These are phyloP conservation scores for Butyriboletus loyo DNA, from an alignment of 768 basidiomycete species.

Conservation along the genomic window DNA sequence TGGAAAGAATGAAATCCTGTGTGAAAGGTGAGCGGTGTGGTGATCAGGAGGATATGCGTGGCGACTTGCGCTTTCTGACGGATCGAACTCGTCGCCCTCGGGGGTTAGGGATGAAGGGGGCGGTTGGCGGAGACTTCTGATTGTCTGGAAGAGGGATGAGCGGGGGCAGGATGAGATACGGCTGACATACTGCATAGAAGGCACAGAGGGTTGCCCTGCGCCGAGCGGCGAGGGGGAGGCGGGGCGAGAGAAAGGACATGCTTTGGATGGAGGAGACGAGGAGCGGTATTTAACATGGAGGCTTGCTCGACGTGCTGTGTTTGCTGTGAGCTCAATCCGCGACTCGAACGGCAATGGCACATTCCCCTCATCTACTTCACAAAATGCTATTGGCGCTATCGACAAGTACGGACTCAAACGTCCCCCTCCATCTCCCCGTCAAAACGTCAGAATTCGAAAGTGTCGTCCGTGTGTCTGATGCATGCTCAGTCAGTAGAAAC, in stretches of 20 bases:
- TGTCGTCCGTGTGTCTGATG: slow-evolving; percentile 21
- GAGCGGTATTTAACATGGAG: slow-evolving; percentile 25
- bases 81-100: slow-evolving; percentile 26
- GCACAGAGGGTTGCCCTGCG: slow-evolving; percentile 46
- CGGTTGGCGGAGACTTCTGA: slow-evolving; percentile 27
- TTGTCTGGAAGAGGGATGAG: slow-evolving; percentile 25
- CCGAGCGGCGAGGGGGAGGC: slow-evolving; percentile 34
- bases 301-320: slow-evolving; percentile 20
- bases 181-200: slow-evolving; percentile 51
- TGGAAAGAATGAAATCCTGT: slow-evolving; percentile 95
- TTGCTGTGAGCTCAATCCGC: slow-evolving; percentile 29
- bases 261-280: background rate
- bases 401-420: background rate
- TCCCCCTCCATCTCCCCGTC: background rate
- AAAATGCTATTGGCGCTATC: background rate
- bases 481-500: background rate
- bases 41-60: background rate
- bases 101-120: slow-evolving; percentile 3
- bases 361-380: slow-evolving; percentile 10
- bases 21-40: slow-evolving; percentile 7
- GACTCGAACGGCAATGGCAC: slow-evolving; percentile 22
- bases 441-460: slow-evolving; percentile 32
- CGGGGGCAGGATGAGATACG: slow-evolving; percentile 12
- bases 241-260: slow-evolving; percentile 25
- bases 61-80: slow-evolving; percentile 50